Percentiles rank a stretch among this genome's conserved stretches.
These are phyloP conservation scores for Auriscalpium microsporum DNA, from an alignment of 768 basidiomycete genomes.

Conservation along the genomic window DNA sequence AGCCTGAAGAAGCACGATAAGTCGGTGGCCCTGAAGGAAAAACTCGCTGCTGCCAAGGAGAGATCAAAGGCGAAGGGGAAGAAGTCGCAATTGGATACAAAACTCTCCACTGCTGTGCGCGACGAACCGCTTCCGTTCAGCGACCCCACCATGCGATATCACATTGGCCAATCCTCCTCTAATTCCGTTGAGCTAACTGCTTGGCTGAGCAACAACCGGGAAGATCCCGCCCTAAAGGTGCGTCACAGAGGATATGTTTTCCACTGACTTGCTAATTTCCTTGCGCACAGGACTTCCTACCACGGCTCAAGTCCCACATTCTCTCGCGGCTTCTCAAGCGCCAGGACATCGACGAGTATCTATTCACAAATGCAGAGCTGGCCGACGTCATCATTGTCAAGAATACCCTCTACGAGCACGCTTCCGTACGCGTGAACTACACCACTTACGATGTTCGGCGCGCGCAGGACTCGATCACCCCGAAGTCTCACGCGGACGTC, in stretches of 20 bases:
- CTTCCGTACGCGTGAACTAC: conserved; percentile 13
- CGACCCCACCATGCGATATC: not conserved
- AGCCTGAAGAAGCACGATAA: too few relatives aligned
- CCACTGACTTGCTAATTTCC: not conserved
- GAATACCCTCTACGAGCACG: conserved; percentile 16
- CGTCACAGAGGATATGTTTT: not conserved
- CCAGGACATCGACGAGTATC: conserved; percentile 10
- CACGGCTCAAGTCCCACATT: conserved; percentile 17
- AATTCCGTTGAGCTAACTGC: not conserved
- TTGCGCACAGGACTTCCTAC: conserved; percentile 12
- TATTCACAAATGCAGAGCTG: conserved; percentile 5
- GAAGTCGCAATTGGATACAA: too few relatives aligned
- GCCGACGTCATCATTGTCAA: conserved; percentile 5
- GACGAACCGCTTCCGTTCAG: not conserved
- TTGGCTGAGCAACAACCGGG: not conserved
- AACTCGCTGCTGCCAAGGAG: too few relatives aligned
- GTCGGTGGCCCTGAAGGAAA: too few relatives aligned
- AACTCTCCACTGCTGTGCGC: not conserved
- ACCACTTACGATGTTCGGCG: conserved; percentile 17
- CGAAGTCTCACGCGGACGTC: conserved; percentile 9
- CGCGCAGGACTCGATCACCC: conserved; percentile 15
- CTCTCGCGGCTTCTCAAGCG: conserved; percentile 7
- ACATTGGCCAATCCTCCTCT: not conserved
- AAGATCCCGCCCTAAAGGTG: not conserved
- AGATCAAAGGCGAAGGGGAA: not conserved